Evolutionary conservation across 2,329 filamentous ascomycete genomes (phyloP), one percentile per base, ranked within the genome.

Genomic region (Colletotrichum tamarilloi): DNA sequence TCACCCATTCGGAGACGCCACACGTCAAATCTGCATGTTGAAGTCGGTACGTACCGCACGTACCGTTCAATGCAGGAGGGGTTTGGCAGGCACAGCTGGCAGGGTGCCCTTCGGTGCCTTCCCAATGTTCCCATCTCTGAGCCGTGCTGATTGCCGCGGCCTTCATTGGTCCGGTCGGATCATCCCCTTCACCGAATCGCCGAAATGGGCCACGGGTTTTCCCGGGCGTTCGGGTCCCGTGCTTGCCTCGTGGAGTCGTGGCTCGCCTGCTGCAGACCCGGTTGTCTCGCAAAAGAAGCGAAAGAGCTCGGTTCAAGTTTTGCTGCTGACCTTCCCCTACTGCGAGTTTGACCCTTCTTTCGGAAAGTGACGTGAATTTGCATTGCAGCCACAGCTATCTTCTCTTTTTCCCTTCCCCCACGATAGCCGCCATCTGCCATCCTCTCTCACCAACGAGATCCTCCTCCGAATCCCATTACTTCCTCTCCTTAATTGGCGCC

Each of bases 251-350:
- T 42, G 14, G 38, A 42, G 38, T 64, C 38, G 52, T 65, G 62
- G 67, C 70, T 73, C 56, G 60, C 67, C 67, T 49, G 72, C 67
- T 74, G 68, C 72, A 74, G 72, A 74, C 68, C 71, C 71, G 67
- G 35, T 65, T 74, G 72, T 74, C 72, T 74, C 72, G 68, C 62
- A 73, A 63, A 42, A 42, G 38, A 42, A 42, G 38, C 38, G 38
- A 42, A 42, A 66, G 71, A 74, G 72, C 72, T 74, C 68, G 72
- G 72, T 72, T 74, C 72, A 74, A 72, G 72, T 74, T 74, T 72
- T 74, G 72, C 71, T 73, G 62, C 70, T 67, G 68, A 53, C 57
- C 56, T 42, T 30, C 52, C 53, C 26, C 62, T 24, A 65, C 30
- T 56, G 9, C 60, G 38, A 62, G 59, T 62, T 64, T 67, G 71